phyloP scores from a whole-genome alignment of 139 green algal genomes.

The Mesotaenium endlicherianum region DNA sequence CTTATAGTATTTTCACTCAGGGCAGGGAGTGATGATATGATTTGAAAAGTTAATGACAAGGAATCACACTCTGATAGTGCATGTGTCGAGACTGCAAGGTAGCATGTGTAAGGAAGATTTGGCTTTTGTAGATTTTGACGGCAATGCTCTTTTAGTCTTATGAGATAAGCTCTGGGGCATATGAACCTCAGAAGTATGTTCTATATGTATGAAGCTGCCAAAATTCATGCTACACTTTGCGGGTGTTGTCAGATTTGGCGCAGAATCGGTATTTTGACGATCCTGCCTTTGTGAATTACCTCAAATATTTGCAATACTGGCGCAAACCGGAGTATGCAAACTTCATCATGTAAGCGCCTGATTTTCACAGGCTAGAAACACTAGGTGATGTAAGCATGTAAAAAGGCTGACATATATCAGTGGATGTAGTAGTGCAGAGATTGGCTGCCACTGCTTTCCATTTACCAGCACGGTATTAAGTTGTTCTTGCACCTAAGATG shows the following conservation, averaged over 20 bases:
- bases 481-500: too few relatives aligned
- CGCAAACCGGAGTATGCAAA: constrained; percentile 73
- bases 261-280: constrained; percentile 83
- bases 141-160: not conserved
- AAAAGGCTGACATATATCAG: not conserved
- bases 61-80: not conserved
- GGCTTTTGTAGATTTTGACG: not conserved
- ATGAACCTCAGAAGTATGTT: not conserved
- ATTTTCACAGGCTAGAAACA: not conserved
- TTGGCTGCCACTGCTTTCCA: not conserved
- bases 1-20: not conserved
- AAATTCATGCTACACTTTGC: not conserved
- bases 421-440: not conserved
- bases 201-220: not conserved
- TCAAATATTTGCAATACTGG: constrained; percentile 95
- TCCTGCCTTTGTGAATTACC: constrained; percentile 76
- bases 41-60: not conserved
- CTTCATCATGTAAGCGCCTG: constrained; percentile 61
- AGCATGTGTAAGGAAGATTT: not conserved
- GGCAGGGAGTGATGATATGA: not conserved
- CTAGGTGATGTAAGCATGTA: not conserved
- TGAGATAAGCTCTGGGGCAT: not conserved
- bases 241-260: constrained; percentile 68
- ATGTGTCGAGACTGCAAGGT: not conserved
- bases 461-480: too few relatives aligned